A percentile compares a stretch with the other conserved stretches of the same genome.
These are phyloP conservation scores for Fusarium xylarioides DNA, from an alignment of 2,329 filamentous ascomycete species.

Conservation along the genomic window DNA sequence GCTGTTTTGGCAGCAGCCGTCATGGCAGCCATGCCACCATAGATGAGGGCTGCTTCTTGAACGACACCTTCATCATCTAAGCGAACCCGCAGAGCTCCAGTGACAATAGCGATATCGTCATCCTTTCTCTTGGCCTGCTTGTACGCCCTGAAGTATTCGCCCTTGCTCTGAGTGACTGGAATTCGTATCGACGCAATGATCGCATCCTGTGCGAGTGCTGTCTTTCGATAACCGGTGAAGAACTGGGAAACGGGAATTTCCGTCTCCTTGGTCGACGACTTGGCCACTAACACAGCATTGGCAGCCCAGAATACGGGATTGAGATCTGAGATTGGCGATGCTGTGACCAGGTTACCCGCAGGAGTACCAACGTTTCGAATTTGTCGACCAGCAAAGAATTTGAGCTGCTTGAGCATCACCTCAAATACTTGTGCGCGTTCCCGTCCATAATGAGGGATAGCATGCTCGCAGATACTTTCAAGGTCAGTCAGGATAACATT, in stretches of 20 bases:
- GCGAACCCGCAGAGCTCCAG: conserved; percentile 80
- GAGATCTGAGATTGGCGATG: conserved; percentile 94
- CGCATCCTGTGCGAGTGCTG: conserved; percentile 81
- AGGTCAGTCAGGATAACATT: conserved; percentile 94
- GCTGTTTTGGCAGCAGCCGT: conserved; percentile 88
- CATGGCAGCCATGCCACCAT: conserved; percentile 93
- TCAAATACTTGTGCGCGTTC: conserved; percentile 79
- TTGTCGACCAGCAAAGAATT: conserved; percentile 93
- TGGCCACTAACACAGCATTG: conserved; percentile 82
- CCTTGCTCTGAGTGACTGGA: conserved; percentile 75
- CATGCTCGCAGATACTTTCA: conserved; percentile 83
- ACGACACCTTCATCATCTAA: conserved; percentile 76
- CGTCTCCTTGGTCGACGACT: conserved; percentile 74
- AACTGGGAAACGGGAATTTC: conserved; percentile 94
- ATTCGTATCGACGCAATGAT: conserved; percentile 90
- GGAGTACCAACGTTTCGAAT: conserved; percentile 98
- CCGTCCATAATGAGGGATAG: conserved; percentile 79
- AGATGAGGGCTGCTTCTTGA: conserved; percentile 80
- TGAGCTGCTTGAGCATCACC: conserved; percentile 93
- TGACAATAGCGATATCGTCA: conserved; percentile 98
- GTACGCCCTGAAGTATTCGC: conserved; percentile 88
- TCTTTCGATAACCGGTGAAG: conserved; percentile 90
- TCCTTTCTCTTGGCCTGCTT: conserved; percentile 98
- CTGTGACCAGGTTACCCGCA: conserved; percentile 92
- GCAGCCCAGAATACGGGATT: conserved; percentile 94